Conservation (phyloP, 1,139 yeast species). For the Scheffersomyces parashehatae region DNA sequence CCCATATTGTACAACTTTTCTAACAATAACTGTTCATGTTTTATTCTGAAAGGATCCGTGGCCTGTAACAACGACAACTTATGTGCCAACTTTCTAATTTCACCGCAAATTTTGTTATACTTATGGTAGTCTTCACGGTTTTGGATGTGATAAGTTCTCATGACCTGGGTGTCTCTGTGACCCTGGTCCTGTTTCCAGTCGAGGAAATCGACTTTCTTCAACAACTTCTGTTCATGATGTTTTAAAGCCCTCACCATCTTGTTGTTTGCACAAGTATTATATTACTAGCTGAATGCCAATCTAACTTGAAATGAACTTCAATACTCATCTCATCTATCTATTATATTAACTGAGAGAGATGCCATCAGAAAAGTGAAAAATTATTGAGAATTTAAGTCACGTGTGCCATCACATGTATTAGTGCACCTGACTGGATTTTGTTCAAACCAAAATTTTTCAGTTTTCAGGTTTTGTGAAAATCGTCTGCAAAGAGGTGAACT, state of each 20-base stretch:
- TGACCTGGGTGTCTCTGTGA: conserved; percentile 92
- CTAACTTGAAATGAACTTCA: neutral
- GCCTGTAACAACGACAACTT: conserved; percentile 82
- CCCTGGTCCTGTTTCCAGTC: conserved; percentile 98
- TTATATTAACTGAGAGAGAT: neutral
- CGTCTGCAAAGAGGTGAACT: no score
- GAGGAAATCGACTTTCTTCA: conserved; percentile 93
- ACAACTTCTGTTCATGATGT: conserved; percentile 91
- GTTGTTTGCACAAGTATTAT: neutral
- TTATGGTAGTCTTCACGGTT: conserved; percentile 95
- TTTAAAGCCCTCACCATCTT: conserved; percentile 88
- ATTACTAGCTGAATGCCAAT: neutral
- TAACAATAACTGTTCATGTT: conserved; percentile 82
- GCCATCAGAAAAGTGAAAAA: no score
- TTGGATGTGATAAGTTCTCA: conserved; percentile 91
- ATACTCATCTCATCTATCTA: neutral
- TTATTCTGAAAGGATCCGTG: conserved; percentile 78
- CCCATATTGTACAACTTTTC: conserved; percentile 92
- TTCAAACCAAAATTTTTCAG: no score
- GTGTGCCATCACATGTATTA: no score
- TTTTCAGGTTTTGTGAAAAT: no score
- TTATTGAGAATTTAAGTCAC: no score
- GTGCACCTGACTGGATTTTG: no score
- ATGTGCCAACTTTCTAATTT: conserved; percentile 81
- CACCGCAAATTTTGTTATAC: conserved; percentile 90